Base-by-base conservation (phyloP, 805 yeast genomes). In the Suhomyces pyralidae region DNA sequence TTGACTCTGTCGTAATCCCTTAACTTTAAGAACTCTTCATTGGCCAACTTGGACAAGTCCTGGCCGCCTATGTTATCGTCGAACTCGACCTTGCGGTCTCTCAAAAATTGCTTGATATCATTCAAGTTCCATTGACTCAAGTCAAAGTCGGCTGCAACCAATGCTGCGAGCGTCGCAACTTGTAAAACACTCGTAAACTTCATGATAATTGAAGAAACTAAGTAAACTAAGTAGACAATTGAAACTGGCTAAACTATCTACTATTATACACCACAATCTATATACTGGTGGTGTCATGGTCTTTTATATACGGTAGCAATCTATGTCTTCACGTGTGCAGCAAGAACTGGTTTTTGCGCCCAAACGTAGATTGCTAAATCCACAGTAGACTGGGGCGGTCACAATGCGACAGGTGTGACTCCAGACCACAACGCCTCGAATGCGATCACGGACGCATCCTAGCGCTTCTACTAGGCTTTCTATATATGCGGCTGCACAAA, bases 91-190 rank as follows among this genome's bases (percentile, higher is more conserved):
- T 63, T 56, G 43, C 69, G 64, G 51, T 67, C 73, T 14, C 51
- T 46, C 40, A 69, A 62, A 45, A 69, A 69, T 25, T 67, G 65
- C 45, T 64, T 60, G 22, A 68, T 46, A 46, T 69, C 74, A 58
- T 48, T 51, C 9, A 43, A n/a, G 25, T 47, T 51, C 54, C 54
- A 51, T 6, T 36, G 19, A 14, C 43, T 25, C 25, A 50, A 25
- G 36, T 48, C 47, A 25, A 30, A 17, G 14, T 42, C 54, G 34
- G 51, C 42, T 19, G 50, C 50, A 15, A 20, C 48, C 15, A 32
- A 15, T 7, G 40, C 19, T 6, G 40, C 48, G 7, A 42, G 7
- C 22, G 48, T 34, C 15, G 52, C 49, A 6, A 45, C 19, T n/a
- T 10, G 19, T 10, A 40, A 10, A 12, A 36, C 30, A 14, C 7